These are phyloP conservation scores for Diddensiella santjacobensis DNA, from an alignment of 805 yeast genomes.

Conservation along the genomic window DNA sequence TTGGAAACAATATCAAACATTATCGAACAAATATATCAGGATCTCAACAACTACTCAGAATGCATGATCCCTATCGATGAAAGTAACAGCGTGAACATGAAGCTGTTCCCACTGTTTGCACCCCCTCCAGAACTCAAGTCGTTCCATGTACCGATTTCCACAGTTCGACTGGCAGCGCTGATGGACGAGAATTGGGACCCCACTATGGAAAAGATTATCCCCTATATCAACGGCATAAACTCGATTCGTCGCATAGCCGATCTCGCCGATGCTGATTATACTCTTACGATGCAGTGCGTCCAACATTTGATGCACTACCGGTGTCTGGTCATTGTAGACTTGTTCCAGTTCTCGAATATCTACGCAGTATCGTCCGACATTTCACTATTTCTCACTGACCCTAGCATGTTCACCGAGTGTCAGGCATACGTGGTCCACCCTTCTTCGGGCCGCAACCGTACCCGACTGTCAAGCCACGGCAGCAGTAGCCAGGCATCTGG, in stretches of 20 bases:
- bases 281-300: slow-evolving; percentile 77
- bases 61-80: slow-evolving; percentile 91
- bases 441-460: not conserved
- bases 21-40: slow-evolving; percentile 88
- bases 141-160: slow-evolving; percentile 88
- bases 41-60: slow-evolving; percentile 90
- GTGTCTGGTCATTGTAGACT: slow-evolving; percentile 76
- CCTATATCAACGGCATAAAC: slow-evolving; percentile 84
- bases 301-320: slow-evolving; percentile 88
- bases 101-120: slow-evolving; percentile 82
- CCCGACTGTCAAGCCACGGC: slow-evolving; percentile 5
- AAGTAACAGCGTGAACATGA: slow-evolving; percentile 86
- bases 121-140: slow-evolving; percentile 75
- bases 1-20: slow-evolving; percentile 54
- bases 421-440: slow-evolving; percentile 66
- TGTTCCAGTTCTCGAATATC: slow-evolving; percentile 82
- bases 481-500: slow-evolving; percentile 6
- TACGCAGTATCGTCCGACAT: slow-evolving; percentile 86
- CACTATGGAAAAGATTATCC: slow-evolving; percentile 83
- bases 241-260: slow-evolving; percentile 73
- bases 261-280: slow-evolving; percentile 75
- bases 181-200: slow-evolving; percentile 97
- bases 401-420: slow-evolving; percentile 72
- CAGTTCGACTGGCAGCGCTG: slow-evolving; percentile 65
- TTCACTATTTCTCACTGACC: slow-evolving; percentile 60